phyloP scores from a whole-genome alignment of 345 rosid genomes.

The Brassica rapa region DNA sequence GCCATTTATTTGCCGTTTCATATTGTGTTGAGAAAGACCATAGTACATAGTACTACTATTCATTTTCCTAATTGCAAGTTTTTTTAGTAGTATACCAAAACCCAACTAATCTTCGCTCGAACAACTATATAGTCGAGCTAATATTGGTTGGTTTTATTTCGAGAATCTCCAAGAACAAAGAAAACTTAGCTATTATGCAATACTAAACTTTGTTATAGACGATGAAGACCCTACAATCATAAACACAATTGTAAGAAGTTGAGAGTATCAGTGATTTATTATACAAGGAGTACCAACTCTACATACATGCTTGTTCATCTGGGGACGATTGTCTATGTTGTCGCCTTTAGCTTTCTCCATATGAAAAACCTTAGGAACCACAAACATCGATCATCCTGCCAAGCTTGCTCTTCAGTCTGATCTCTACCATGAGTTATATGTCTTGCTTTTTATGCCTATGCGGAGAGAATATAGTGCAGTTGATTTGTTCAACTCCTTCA shows the following conservation, averaged over 20 bases:
- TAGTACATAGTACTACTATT: constrained; percentile 8
- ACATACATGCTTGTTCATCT: neutral
- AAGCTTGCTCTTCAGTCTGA: neutral
- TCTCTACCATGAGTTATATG: neutral
- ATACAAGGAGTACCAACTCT: neutral
- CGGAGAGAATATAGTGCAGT: neutral
- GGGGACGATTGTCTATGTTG: neutral
- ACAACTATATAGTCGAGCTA: neutral
- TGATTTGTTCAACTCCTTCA: neutral
- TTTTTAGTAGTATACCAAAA: neutral
- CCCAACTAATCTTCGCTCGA: neutral
- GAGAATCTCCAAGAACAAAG: neutral
- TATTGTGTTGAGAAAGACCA: constrained; percentile 17
- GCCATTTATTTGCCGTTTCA: constrained; percentile 20
- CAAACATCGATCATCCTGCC: neutral
- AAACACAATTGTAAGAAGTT: neutral
- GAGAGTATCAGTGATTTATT: neutral
- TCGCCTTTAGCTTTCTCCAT: neutral
- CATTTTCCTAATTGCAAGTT: neutral
- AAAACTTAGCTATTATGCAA: neutral
- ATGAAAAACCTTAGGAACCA: neutral
- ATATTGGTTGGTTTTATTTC: neutral
- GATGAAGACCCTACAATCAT: neutral
- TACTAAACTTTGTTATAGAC: neutral
- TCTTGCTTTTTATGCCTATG: neutral